Conservation (phyloP, 1,139 yeast genomes). For the Kodamaea sp. region DNA sequence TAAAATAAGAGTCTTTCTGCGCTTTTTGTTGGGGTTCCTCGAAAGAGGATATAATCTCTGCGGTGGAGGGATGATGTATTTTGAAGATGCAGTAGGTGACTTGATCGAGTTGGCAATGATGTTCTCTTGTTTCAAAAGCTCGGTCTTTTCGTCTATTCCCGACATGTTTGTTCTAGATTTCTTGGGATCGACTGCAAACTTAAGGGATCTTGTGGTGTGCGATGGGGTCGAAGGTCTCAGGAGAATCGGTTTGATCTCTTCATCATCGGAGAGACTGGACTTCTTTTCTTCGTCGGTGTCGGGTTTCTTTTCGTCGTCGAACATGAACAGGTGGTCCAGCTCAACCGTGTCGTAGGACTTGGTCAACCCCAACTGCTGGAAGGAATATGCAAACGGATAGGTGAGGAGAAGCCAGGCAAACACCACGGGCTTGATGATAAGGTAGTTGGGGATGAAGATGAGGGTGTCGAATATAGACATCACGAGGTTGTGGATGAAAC, state of each 20-base stretch:
- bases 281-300: slow-evolving; percentile 5
- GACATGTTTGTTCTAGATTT: slow-evolving; percentile 8
- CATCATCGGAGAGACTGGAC: background rate
- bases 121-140: slow-evolving; percentile 41
- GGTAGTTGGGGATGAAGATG: slow-evolving; percentile 42
- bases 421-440: slow-evolving; percentile 46
- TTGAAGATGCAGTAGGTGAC: slow-evolving; percentile 56
- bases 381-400: slow-evolving; percentile 49
- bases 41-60: slow-evolving; percentile 46
- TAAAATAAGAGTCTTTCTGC: slow-evolving; percentile 70
- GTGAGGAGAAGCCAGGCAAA: slow-evolving; percentile 46
- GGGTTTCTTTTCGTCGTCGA: slow-evolving; percentile 5
- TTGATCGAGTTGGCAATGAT: slow-evolving; percentile 49
- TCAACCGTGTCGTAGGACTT: slow-evolving; percentile 1
- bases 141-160: slow-evolving; percentile 41
- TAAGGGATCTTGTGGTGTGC: slow-evolving; percentile 4
- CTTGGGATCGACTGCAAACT: slow-evolving; percentile 8
- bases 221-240: slow-evolving; percentile 7
- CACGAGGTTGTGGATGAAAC: background rate
- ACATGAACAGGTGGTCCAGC: background rate
- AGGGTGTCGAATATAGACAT: slow-evolving; percentile 16
- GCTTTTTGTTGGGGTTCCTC: slow-evolving; percentile 39
- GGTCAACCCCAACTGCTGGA: slow-evolving; percentile 19
- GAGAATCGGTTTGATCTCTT: slow-evolving; percentile 1
- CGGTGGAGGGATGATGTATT: slow-evolving; percentile 51